Evolutionary conservation across 306 rosid genomes (phyloP), one percentile per base, ranked within the genome.

Genomic region (Castanopsis chinensis): DNA sequence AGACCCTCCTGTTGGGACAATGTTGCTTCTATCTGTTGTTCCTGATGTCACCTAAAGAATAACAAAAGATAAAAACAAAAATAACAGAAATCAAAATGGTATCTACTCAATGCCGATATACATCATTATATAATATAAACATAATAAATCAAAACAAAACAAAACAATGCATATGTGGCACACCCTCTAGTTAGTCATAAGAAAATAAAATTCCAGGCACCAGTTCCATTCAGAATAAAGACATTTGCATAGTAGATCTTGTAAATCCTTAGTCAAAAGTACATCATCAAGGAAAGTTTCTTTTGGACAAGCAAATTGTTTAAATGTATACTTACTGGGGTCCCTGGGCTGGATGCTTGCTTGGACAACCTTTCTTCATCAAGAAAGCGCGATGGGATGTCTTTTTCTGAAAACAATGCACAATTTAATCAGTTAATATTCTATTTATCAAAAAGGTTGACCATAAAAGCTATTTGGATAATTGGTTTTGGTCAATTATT

Each of bases 291-390:
- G 54, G 5, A 73, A 55, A 33, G 53, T 5, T 54, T 3, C 23
- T 32, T 67, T 41, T 30, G 35, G 43, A 77, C 76, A 77, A 80
- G 58, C 21, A 15, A 8, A 11, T 33, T 4, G 43, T 12, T 57
- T 33, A 65, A 14, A 69, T 61, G 68, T 60, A 45, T 53, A 80
- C 99, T 89, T 83, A 95, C 99, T 8, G 74, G 85, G 28, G 78
- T 78, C 69, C 88, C 93, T 25, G 98, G 91, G 86, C 96, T 82
- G 59, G 99, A 90, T 74, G 94, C 87, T 83, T 86, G 88, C 86
- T 87, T 85, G 59, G 91, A 33, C 54, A 67, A 81, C 83, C 85
- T 90, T 72, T 87, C 93, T 76, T 91, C 98, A 59, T 90, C 98
- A 0, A 91, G 79, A 85, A 79, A 88, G 71, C 81, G 90, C 71